phyloP scores from a whole-genome alignment of 805 yeast species.

The Candida yuanshanica region DNA sequence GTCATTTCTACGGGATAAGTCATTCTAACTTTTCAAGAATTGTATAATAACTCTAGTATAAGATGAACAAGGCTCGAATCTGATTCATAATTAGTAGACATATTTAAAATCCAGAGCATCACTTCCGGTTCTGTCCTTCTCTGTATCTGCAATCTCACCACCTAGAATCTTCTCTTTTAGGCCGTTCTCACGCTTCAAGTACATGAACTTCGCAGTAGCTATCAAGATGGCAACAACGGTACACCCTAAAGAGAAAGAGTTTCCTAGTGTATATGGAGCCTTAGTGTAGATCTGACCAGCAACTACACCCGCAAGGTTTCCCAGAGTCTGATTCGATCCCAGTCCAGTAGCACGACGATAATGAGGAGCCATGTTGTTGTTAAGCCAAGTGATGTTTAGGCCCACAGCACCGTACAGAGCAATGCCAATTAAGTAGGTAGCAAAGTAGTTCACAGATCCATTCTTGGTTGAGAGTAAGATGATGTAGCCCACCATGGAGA shows the following conservation, averaged over 20 bases:
- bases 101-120: constrained; percentile 23
- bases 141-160: constrained; percentile 20
- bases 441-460: constrained; percentile 32
- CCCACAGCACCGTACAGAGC: constrained; percentile 34
- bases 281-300: constrained; percentile 38
- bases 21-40: too few species aligned
- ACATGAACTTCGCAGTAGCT: constrained; percentile 14
- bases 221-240: constrained; percentile 20
- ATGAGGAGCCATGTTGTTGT: constrained; percentile 35
- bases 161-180: constrained; percentile 14
- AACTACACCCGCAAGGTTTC: constrained; percentile 41
- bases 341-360: constrained; percentile 38
- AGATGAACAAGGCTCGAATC: too few species aligned
- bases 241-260: constrained; percentile 35
- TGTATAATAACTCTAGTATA: too few species aligned
- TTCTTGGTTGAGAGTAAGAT: constrained; percentile 26
- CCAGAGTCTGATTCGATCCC: constrained; percentile 38
- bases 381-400: constrained; percentile 37
- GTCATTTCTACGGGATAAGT: too few species aligned
- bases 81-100: constrained; percentile 1
- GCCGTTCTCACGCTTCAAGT: constrained; percentile 13
- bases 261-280: constrained; percentile 35
- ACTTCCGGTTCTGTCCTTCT: constrained; percentile 20
- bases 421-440: constrained; percentile 31
- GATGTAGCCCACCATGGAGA: constrained; percentile 30